Evolutionary conservation across 148 eudicot genomes (phyloP).

Genomic region (Suaeda aralocaspica): DNA sequence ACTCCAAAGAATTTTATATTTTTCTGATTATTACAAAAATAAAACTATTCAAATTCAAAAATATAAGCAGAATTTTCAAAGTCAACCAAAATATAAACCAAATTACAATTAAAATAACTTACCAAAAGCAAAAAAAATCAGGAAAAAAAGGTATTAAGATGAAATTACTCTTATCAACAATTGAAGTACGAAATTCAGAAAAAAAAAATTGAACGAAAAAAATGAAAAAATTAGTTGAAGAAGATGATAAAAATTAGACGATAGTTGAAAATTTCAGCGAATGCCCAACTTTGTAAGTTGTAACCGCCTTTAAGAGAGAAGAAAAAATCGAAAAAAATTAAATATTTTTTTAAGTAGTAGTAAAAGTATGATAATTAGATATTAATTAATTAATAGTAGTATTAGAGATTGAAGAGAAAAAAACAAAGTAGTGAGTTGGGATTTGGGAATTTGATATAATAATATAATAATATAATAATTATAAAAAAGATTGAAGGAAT

Average conservation of each 20-base stretch:
- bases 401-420: neutral
- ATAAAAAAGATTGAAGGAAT: neutral
- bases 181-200: neutral
- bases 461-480: too few species aligned
- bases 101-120: neutral
- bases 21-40: neutral
- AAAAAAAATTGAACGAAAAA: neutral
- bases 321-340: neutral
- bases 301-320: conserved; percentile 15
- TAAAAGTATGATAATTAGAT: too few species aligned
- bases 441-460: neutral
- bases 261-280: conserved; percentile 11
- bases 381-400: neutral
- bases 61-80: conserved; percentile 5
- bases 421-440: neutral
- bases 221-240: neutral
- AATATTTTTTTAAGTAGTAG: too few species aligned
- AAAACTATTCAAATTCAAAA: neutral
- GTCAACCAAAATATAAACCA: conserved; percentile 22
- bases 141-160: neutral
- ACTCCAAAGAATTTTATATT: neutral
- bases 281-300: conserved; percentile 21
- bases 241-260: neutral
- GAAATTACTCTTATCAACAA: neutral
- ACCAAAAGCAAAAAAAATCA: neutral